phyloP scores from a whole-genome alignment of 257 asterid species.

The Haberlea rhodopensis region DNA sequence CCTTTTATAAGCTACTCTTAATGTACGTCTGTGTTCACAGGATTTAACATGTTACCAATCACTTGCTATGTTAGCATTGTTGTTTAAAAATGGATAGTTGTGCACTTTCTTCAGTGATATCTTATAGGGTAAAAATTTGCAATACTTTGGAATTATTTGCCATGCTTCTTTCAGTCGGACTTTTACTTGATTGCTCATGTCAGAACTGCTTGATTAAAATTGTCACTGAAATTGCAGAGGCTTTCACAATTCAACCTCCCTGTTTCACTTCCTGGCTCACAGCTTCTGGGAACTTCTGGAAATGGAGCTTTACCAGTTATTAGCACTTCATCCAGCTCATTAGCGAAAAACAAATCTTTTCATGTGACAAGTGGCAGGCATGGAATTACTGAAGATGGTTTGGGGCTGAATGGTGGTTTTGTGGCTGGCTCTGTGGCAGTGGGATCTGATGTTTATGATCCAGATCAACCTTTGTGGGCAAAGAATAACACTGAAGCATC shows the following conservation, averaged over 20 bases:
- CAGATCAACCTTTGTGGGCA: conserved; percentile 96
- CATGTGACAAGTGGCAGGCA: conserved; percentile 39
- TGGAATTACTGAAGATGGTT: conserved; percentile 51
- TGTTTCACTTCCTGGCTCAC: conserved; percentile 61
- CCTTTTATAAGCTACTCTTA: neutral
- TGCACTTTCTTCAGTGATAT: neutral
- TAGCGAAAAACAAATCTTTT: conserved; percentile 24
- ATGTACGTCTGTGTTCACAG: neutral
- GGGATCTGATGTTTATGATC: conserved; percentile 85
- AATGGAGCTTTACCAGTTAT: conserved; percentile 52
- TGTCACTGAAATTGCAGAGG: conserved; percentile 53
- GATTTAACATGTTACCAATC: neutral
- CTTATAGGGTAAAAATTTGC: neutral
- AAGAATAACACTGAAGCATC: conserved; percentile 65
- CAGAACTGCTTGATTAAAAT: conserved; percentile 24
- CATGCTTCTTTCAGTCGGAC: conserved; percentile 14
- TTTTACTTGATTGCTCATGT: conserved; percentile 6
- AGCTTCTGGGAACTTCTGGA: conserved; percentile 56
- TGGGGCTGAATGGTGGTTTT: conserved; percentile 49
- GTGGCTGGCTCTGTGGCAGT: conserved; percentile 51
- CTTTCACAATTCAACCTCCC: conserved; percentile 88
- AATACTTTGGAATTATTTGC: neutral
- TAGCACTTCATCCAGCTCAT: conserved; percentile 42
- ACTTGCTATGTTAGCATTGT: too few relatives aligned
- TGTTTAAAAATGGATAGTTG: neutral